phyloP scores from a whole-genome alignment of 805 yeast species.

The Wickerhamiella kazuoi region DNA sequence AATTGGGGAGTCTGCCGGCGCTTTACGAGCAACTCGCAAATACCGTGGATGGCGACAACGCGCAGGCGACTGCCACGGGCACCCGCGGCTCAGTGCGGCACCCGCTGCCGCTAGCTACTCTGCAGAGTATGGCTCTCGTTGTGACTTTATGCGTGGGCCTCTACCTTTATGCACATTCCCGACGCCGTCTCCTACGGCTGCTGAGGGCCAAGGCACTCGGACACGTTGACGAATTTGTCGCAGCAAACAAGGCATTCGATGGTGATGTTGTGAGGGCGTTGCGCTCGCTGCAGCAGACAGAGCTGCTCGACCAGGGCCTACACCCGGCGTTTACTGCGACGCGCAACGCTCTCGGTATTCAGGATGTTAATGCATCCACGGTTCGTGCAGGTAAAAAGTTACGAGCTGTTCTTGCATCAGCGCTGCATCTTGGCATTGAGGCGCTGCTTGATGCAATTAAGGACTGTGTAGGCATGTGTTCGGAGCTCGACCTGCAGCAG shows the following conservation, averaged over 20 bases:
- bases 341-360: background rate
- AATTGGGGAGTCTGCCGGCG: slow-evolving; percentile 1
- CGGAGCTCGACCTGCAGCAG: slow-evolving; percentile 23
- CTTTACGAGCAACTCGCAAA: background rate
- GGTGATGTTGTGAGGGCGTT: slow-evolving; percentile 15
- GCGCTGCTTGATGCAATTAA: slow-evolving; percentile 17
- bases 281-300: slow-evolving; percentile 17
- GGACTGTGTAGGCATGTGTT: slow-evolving; percentile 18
- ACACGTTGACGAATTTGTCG: slow-evolving; percentile 13
- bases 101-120: background rate
- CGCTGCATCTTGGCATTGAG: slow-evolving; percentile 20
- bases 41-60: background rate
- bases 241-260: slow-evolving; percentile 15
- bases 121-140: slow-evolving; percentile 11
- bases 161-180: slow-evolving; percentile 19
- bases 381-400: slow-evolving; percentile 17
- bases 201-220: slow-evolving; percentile 18
- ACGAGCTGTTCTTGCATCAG: slow-evolving; percentile 17
- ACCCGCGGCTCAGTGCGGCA: background rate
- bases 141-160: slow-evolving; percentile 15
- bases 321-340: slow-evolving; percentile 7
- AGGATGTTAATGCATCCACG: background rate
- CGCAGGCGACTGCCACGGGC: background rate
- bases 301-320: slow-evolving; percentile 16
- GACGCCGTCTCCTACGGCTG: slow-evolving; percentile 18